Evolutionary conservation across 352 stramenopile species (phyloP), one percentile per base, ranked within the genome.

Genomic region (Phytophthora constricta): DNA sequence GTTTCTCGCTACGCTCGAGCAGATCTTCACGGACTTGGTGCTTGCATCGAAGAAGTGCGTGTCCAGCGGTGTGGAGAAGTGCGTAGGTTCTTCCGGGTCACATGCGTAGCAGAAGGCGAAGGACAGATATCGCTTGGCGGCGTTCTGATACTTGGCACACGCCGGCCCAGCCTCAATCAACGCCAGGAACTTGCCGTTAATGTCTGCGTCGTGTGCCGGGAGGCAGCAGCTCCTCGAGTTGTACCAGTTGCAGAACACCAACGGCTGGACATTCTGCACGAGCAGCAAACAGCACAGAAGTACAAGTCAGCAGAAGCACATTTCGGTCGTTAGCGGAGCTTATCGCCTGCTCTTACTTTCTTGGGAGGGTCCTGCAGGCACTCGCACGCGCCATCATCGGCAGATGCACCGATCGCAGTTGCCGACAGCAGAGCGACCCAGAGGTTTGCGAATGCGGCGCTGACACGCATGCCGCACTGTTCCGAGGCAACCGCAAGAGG

Each of bases 221-320:
- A 93, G 58, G 56, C 82, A 93, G 65, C 86, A 95, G 59, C 84
- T 90, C 31, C 59, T 51, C 16, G 55, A 54, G 20, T 69, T 76
- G 60, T 92, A 92, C 82, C 79, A 91, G 67, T 87, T 93, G 75
- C 86, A 93, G 65, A 93, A 93, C 2, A 76, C 67, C 23, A 93
- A 54, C n/a, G 82, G 85, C 19, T 80, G 80, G 4, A 64, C 25
- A 49, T 87, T 93, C 80, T 93, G 31, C 28, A 50, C n/a, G 13
- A 67, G 31, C n/a, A 62, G 41, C 3, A 66, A 62, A 41, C 13
- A 54, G 37, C 47, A 41, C 66, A 68, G 61, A 34, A 48, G 28
- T 28, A 55, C 14, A 31, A 23, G 42, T 9, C 11, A 19, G 8
- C 28, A 25, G 22, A 37, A 33, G 9, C 43, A 19, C 31, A 55